Base-by-base conservation (phyloP, 257 asterid species). In the Solanum peruvianum region DNA sequence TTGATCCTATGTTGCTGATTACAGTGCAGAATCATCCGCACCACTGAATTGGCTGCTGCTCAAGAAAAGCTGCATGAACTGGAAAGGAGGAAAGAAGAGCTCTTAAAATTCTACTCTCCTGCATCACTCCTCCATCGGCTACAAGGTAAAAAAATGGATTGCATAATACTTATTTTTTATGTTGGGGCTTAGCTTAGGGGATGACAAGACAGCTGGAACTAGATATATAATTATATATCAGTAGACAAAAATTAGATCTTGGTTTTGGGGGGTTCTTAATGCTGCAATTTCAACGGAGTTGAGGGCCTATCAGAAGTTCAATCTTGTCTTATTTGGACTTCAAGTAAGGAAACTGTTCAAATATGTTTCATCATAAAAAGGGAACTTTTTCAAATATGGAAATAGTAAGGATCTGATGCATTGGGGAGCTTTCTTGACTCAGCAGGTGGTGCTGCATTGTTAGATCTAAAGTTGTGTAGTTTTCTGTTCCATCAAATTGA, bases 21-120 rank as follows among this genome's bases (percentile, higher is more conserved):
- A 86, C 96, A 97, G 99, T 96, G 99, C 91, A 92, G 95, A 90
- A 94, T 97, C 87, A 97, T 97, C 87, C 96, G 98, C 80, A 97
- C 99, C 37, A 90, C 98, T 41, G 99, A 97, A 90, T 92, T 97
- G 88, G 99, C 99, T 89, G 90, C 98, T 91, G 98, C 99, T 85
- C 97, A 93, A 91, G 98, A 97, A 91, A 97, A 91, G 72, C 87
- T 95, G 89, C 94, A 92, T 92, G 99, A 97, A 78, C 88, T 97
- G 71, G 98, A 93, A 86, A 92, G 93, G 92, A 91, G 93, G 86
- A 96, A 92, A 85, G 98, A 92, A 58, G 99, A 95, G 87, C 91
- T 92, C 29, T 87, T 92, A 73, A 96, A 92, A 82, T 88, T 88
- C 72, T 95, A 91, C 87, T 92, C 99, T 78, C 97, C 98, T 21